Conservation (phyloP, 352 stramenopile species). For the Pythium brassicae region DNA sequence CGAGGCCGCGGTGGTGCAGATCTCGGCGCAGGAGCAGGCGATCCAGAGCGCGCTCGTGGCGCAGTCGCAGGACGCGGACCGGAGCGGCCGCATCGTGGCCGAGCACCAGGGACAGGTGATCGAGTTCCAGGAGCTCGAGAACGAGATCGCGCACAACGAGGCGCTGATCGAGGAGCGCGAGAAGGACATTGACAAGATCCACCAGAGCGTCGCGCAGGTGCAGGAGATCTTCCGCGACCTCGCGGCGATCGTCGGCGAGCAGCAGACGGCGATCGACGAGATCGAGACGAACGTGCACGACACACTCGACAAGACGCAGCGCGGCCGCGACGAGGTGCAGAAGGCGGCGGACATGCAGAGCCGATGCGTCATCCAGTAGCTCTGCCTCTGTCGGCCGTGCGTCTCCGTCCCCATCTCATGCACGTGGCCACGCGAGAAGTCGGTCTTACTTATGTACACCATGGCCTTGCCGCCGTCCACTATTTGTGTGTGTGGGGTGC, state of each 20-base stretch:
- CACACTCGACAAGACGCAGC: slow-evolving; percentile 78
- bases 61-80: slow-evolving; percentile 10
- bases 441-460: too few species aligned
- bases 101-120: slow-evolving; percentile 73
- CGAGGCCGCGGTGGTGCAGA: slow-evolving; percentile 58
- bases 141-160: slow-evolving; percentile 86
- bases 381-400: too few species aligned
- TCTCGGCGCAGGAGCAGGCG: slow-evolving; percentile 58
- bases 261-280: slow-evolving; percentile 82
- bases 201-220: slow-evolving; percentile 87
- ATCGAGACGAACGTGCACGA: slow-evolving; percentile 85
- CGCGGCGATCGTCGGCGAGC: slow-evolving; percentile 79
- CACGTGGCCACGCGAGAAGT: background rate
- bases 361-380: slow-evolving; percentile 61
- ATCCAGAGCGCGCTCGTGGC: slow-evolving; percentile 43
- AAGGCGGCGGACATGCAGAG: slow-evolving; percentile 81
- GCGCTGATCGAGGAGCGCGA: slow-evolving; percentile 87
- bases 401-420: background rate
- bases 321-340: slow-evolving; percentile 79
- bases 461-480: too few species aligned
- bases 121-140: slow-evolving; percentile 78
- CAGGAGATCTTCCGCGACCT: slow-evolving; percentile 90
- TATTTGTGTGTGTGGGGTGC: too few species aligned
- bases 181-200: slow-evolving; percentile 84
- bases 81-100: slow-evolving; percentile 44